Evolutionary conservation across 768 basidiomycete genomes (phyloP).

Genomic region (Russula sp.): DNA sequence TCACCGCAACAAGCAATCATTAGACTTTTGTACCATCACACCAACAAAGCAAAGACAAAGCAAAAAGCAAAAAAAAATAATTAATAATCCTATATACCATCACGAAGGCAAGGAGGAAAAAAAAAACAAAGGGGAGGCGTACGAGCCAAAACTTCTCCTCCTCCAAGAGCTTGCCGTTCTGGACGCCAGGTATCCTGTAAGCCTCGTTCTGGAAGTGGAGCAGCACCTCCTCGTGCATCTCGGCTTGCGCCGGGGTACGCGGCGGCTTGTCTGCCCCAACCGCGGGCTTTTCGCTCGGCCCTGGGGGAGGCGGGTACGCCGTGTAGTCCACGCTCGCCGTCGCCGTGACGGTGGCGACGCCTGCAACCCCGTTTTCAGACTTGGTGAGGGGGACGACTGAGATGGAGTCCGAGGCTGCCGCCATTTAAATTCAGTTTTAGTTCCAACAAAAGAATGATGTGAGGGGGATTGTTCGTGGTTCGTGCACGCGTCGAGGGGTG

Average conservation of each 20-base stretch:
- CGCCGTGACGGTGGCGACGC: not conserved
- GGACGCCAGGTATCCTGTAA: constrained; percentile 47
- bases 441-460: too few relatives aligned
- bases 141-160: constrained; percentile 77
- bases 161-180: constrained; percentile 44
- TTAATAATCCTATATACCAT: not conserved
- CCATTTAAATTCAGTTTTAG: too few relatives aligned
- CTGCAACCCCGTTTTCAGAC: constrained; percentile 11
- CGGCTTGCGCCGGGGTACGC: constrained; percentile 38
- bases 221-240: constrained; percentile 49
- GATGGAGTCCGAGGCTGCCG: not conserved
- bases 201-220: constrained; percentile 50
- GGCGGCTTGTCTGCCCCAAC: constrained; percentile 27
- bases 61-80: not conserved
- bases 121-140: not conserved
- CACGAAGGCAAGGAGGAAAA: too few relatives aligned
- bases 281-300: not conserved
- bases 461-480: too few relatives aligned
- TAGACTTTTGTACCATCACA: constrained; percentile 33
- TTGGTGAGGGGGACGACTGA: not conserved
- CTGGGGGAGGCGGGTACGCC: constrained; percentile 11
- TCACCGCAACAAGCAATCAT: constrained; percentile 67
- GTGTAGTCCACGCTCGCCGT: constrained; percentile 1
- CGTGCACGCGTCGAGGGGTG: too few relatives aligned
- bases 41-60: not conserved